These are phyloP conservation scores for Penicillium bialowiezense DNA, from an alignment of 495 filamentous ascomycete genomes.

Conservation along the genomic window DNA sequence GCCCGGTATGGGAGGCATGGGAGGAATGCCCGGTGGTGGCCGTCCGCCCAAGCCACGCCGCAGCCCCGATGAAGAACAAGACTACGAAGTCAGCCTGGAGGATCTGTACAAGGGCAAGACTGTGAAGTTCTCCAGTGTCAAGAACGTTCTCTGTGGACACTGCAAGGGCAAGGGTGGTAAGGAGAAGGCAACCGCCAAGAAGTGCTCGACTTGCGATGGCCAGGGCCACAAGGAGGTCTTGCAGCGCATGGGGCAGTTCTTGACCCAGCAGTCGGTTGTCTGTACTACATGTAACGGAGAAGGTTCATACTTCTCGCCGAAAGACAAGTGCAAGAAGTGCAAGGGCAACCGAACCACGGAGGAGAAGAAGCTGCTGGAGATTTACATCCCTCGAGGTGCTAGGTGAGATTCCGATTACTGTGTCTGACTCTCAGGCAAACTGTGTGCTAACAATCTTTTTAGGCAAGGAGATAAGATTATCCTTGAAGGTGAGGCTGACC, in stretches of 20 bases:
- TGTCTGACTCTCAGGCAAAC: not conserved
- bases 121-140: constrained; percentile 88
- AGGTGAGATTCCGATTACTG: constrained; percentile 40
- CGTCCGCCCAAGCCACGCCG: constrained; percentile 57
- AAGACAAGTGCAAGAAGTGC: constrained; percentile 98
- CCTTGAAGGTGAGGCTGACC: constrained; percentile 91
- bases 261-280: constrained; percentile 67
- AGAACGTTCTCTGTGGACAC: constrained; percentile 80
- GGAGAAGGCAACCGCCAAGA: constrained; percentile 81
- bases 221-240: constrained; percentile 68
- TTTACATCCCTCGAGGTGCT: constrained; percentile 91
- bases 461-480: constrained; percentile 86
- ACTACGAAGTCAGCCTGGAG: constrained; percentile 85
- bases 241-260: constrained; percentile 74
- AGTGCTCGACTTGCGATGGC: constrained; percentile 81
- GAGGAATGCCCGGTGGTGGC: constrained; percentile 64
- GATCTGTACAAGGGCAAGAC: constrained; percentile 99
- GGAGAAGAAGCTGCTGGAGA: constrained; percentile 88
- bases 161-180: constrained; percentile 93
- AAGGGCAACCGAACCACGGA: constrained; percentile 80
- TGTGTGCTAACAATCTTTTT: constrained; percentile 16
- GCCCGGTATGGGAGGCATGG: constrained; percentile 53
- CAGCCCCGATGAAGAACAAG: constrained; percentile 81
- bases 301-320: constrained; percentile 82
- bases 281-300: constrained; percentile 80